These are phyloP conservation scores for Teratosphaeria nubilosa DNA, from an alignment of 2,329 filamentous ascomycete genomes.

Conservation along the genomic window DNA sequence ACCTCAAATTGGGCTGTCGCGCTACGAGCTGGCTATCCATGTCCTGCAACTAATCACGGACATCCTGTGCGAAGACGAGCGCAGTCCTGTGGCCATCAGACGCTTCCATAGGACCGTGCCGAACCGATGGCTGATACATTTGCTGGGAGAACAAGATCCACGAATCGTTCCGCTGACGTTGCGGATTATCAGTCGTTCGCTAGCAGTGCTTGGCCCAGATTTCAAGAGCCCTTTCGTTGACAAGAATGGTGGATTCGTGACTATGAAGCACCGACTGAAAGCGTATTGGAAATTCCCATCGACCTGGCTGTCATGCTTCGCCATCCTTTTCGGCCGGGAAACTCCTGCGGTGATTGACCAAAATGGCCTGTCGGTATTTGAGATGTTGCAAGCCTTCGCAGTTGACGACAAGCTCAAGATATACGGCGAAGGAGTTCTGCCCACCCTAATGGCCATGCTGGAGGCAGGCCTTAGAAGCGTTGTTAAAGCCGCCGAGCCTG, in stretches of 20 bases:
- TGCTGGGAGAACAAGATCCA: conserved; percentile 76
- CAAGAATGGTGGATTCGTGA: conserved; percentile 78
- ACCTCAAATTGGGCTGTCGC: conserved; percentile 10
- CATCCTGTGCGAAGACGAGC: conserved; percentile 16
- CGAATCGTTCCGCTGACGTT: conserved; percentile 71
- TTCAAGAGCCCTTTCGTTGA: conserved; percentile 80
- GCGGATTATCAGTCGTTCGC: conserved; percentile 72
- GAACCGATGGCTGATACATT: conserved; percentile 69
- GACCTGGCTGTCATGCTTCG: conserved; percentile 80
- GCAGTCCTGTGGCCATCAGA: conserved; percentile 14
- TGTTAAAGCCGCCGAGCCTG: conserved; percentile 43
- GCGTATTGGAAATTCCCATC: conserved; percentile 80
- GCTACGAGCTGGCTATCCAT: conserved; percentile 20
- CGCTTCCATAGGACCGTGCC: conserved; percentile 92
- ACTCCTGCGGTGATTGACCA: conserved; percentile 59
- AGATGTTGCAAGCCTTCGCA: conserved; percentile 61
- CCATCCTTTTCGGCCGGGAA: conserved; percentile 77
- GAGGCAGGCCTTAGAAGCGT: conserved; percentile 70
- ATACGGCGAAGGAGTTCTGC: conserved; percentile 64
- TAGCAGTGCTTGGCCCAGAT: conserved; percentile 68
- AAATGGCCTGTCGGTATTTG: conserved; percentile 62
- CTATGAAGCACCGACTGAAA: conserved; percentile 72
- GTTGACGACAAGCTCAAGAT: conserved; percentile 51
- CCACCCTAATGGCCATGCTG: conserved; percentile 76
- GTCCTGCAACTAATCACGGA: conserved; percentile 19